Conservation (phyloP, 1,284 basidiomycete genomes). For the Ustilago sp. region DNA sequence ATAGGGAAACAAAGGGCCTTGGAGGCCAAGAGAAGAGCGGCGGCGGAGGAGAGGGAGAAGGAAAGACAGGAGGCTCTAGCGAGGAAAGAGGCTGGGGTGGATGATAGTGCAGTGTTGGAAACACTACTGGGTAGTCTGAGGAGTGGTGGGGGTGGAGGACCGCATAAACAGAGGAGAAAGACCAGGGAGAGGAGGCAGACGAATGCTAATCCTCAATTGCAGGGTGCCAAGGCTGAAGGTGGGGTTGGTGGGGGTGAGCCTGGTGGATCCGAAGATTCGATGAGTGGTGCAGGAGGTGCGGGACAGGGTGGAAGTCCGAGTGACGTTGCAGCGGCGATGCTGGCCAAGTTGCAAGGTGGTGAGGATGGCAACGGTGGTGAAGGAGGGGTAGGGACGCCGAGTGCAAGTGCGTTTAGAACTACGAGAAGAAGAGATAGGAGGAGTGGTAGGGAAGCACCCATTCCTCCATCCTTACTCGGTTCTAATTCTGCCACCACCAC, state of each 20-base stretch:
- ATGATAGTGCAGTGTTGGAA: conserved; percentile 67
- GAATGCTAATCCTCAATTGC: conserved; percentile 39
- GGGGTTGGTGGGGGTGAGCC: conserved; percentile 1
- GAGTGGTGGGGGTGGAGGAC: conserved; percentile 57
- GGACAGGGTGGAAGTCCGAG: conserved; percentile 41
- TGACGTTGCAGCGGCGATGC: conserved; percentile 63
- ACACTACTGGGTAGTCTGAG: conserved; percentile 65
- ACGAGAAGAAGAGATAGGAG: conserved; percentile 43
- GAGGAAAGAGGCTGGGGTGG: conserved; percentile 65
- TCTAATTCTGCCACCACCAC: not conserved
- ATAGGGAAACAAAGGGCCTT: conserved; percentile 64
- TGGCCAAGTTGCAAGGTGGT: conserved; percentile 63
- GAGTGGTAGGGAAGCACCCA: conserved; percentile 32
- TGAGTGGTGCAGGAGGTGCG: conserved; percentile 7
- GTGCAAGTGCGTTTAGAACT: conserved; percentile 32
- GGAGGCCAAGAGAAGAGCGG: conserved; percentile 65
- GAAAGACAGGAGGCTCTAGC: conserved; percentile 63
- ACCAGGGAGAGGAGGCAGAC: conserved; percentile 56
- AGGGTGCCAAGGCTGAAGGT: not conserved
- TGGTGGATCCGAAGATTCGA: conserved; percentile 31
- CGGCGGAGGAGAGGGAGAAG: conserved; percentile 65
- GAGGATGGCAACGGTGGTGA: conserved; percentile 9
- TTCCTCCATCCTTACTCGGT: not conserved
- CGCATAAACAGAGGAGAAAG: conserved; percentile 60
- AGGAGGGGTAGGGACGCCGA: conserved; percentile 8